These are phyloP conservation scores for Whalleya microplaca DNA, from an alignment of 2,329 filamentous ascomycete species.

Conservation along the genomic window DNA sequence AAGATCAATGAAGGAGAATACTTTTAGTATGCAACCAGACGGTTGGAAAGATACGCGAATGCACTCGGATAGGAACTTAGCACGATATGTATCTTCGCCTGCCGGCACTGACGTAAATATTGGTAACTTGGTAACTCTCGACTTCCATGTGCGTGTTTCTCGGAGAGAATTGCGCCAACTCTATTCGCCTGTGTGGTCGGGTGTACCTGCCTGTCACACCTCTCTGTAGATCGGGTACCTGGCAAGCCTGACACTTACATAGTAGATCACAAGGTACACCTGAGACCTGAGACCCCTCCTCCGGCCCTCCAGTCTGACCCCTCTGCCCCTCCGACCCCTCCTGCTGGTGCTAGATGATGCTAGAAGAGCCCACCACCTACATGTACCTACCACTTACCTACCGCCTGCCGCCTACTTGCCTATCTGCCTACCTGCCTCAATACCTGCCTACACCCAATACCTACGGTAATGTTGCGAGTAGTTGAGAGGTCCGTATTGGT, in stretches of 20 bases:
- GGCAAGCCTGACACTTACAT: slow-evolving; percentile 15
- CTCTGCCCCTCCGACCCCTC: too few species aligned
- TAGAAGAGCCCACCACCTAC: too few species aligned
- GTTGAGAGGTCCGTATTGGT: too few species aligned
- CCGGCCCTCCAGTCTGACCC: too few species aligned
- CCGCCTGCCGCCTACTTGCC: too few species aligned
- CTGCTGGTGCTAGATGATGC: too few species aligned
- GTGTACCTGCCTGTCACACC: slow-evolving; percentile 28
- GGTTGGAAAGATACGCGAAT: neutral
- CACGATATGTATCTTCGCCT: neutral
- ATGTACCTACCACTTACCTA: too few species aligned
- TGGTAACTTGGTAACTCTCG: neutral
- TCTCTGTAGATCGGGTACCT: slow-evolving; percentile 27
- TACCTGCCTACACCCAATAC: too few species aligned
- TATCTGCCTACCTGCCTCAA: too few species aligned
- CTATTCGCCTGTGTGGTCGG: slow-evolving; percentile 23
- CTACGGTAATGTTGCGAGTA: too few species aligned
- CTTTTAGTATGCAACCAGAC: neutral
- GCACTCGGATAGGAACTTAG: neutral
- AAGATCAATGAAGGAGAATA: neutral
- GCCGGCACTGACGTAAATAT: neutral
- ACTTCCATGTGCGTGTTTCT: slow-evolving; percentile 8
- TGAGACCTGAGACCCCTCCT: too few species aligned
- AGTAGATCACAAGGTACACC: neutral
- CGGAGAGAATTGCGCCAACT: slow-evolving; percentile 24